Conservation (phyloP, 1,284 basidiomycete species). For the Rhodotorula sp. region DNA sequence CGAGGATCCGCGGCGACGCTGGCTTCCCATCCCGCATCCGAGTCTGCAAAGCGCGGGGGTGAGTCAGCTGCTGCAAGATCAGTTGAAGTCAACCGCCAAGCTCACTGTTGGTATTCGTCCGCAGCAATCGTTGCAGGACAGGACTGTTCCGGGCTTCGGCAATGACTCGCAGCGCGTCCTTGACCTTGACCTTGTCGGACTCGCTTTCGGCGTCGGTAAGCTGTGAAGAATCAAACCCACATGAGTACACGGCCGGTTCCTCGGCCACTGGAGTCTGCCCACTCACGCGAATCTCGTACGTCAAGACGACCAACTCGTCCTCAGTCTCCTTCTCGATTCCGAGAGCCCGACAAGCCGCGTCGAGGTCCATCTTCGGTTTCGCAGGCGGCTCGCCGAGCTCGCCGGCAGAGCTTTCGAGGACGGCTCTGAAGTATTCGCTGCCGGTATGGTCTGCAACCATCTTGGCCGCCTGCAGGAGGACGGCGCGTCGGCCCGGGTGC, state of each 20-base stretch:
- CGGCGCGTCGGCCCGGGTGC: constrained; percentile 19
- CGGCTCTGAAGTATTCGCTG: constrained; percentile 64
- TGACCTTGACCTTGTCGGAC: constrained; percentile 43
- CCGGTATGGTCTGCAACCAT: constrained; percentile 51
- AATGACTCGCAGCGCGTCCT: constrained; percentile 50
- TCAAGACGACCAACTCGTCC: constrained; percentile 70
- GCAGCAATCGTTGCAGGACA: constrained; percentile 65
- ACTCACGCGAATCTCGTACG: constrained; percentile 71
- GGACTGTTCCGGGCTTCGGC: constrained; percentile 69
- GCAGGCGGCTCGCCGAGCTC: constrained; percentile 52
- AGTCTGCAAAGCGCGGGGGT: neutral
- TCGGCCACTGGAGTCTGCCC: too few relatives aligned
- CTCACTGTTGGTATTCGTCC: constrained; percentile 70
- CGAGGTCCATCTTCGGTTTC: constrained; percentile 62
- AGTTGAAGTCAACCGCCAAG: constrained; percentile 29
- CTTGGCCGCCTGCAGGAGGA: constrained; percentile 26
- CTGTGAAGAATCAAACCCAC: constrained; percentile 51
- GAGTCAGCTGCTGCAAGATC: neutral
- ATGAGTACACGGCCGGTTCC: neutral
- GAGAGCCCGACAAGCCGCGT: constrained; percentile 69
- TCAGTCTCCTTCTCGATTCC: constrained; percentile 69
- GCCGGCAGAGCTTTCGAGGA: constrained; percentile 56
- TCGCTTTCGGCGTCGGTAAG: constrained; percentile 58
- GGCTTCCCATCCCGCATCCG: constrained; percentile 8
- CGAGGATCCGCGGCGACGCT: constrained; percentile 52